A percentile compares a stretch with the other conserved stretches of the same genome.
phyloP scores from a whole-genome alignment of 495 filamentous ascomycete genomes.

The Penicillium atrosanguineum region DNA sequence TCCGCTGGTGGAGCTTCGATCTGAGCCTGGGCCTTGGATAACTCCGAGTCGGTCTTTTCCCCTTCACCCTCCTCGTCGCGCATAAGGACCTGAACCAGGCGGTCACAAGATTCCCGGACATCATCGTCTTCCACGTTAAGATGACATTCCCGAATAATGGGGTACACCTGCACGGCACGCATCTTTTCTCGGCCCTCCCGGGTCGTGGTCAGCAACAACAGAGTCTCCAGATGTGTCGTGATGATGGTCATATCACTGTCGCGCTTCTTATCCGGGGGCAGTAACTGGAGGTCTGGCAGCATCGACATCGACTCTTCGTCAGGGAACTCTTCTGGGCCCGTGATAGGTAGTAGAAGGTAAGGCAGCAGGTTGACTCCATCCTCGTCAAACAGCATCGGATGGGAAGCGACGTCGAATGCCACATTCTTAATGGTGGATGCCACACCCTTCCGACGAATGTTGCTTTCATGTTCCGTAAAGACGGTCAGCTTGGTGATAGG shows the following conservation, averaged over 20 bases:
- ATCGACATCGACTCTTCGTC: conserved; percentile 73
- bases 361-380: conserved; percentile 79
- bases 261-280: conserved; percentile 81
- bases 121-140: conserved; percentile 72
- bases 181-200: conserved; percentile 69
- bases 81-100: conserved; percentile 91
- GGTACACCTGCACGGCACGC: conserved; percentile 77
- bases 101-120: conserved; percentile 81
- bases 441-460: conserved; percentile 79
- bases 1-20: conserved; percentile 13
- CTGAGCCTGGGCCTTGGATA: conserved; percentile 20
- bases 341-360: conserved; percentile 74
- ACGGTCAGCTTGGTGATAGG: conserved; percentile 85
- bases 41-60: conserved; percentile 19
- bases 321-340: conserved; percentile 54
- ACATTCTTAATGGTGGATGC: conserved; percentile 92
- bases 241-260: conserved; percentile 74
- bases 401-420: conserved; percentile 67
- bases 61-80: conserved; percentile 59
- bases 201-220: conserved; percentile 79
- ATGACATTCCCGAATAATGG: conserved; percentile 85
- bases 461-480: conserved; percentile 83
- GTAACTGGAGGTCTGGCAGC: conserved; percentile 81
- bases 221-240: conserved; percentile 81
- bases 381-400: conserved; percentile 67